These are phyloP conservation scores for Colletotrichum sansevieriae DNA, from an alignment of 2,329 filamentous ascomycete genomes.

Conservation along the genomic window DNA sequence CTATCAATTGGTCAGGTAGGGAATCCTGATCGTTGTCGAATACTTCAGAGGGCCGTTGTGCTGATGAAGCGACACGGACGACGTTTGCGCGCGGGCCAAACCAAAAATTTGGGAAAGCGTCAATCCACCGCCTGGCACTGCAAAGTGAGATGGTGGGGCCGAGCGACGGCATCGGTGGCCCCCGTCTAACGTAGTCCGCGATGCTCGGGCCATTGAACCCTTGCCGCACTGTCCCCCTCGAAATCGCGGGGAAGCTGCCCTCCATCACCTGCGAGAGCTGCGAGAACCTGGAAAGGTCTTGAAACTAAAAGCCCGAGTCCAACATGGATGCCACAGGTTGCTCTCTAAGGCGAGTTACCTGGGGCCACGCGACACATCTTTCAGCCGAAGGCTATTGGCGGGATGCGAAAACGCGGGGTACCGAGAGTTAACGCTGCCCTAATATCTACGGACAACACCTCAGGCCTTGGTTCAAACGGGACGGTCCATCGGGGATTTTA, in stretches of 20 bases:
- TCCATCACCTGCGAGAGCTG: background rate
- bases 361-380: constrained; percentile 11
- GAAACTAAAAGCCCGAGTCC: constrained; percentile 6
- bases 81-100: constrained; percentile 4
- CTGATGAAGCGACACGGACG: background rate
- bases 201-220: constrained; percentile 26
- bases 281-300: constrained; percentile 11
- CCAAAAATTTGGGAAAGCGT: constrained; percentile 38
- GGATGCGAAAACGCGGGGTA: constrained; percentile 37
- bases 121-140: constrained; percentile 27
- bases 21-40: background rate
- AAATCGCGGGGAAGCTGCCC: constrained; percentile 35
- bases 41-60: background rate
- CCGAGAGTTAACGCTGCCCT: constrained; percentile 27
- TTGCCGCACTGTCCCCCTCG: constrained; percentile 26
- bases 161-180: constrained; percentile 27
- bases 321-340: constrained; percentile 24
- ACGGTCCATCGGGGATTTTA: background rate
- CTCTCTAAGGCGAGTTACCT: background rate
- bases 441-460: background rate
- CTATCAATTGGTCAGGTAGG: background rate
- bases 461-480: background rate
- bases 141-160: constrained; percentile 34
- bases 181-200: constrained; percentile 1
- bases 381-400: constrained; percentile 5